Percentiles rank a stretch among this genome's conserved stretches.
phyloP scores from a whole-genome alignment of 371 early-diverging fungal genomes.

The Racocetra persica region DNA sequence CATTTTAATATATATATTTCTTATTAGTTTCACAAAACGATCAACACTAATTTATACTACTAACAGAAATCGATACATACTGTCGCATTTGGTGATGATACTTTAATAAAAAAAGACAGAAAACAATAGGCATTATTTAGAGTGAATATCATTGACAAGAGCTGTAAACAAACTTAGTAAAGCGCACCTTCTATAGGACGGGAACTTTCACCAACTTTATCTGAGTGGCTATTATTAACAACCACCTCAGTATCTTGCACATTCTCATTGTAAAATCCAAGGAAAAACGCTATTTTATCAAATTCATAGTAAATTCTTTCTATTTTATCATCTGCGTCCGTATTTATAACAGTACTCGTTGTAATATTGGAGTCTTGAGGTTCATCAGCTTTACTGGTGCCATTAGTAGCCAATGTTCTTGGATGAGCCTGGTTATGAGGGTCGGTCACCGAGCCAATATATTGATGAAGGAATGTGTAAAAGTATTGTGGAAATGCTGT shows the following conservation, averaged over 20 bases:
- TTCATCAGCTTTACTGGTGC: conserved; percentile 39
- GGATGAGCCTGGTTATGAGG: conserved; percentile 53
- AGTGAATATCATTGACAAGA: background rate
- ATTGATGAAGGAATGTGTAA: conserved; percentile 79
- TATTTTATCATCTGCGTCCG: conserved; percentile 81
- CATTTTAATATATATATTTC: background rate
- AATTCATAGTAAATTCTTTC: conserved; percentile 80
- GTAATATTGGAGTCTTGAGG: conserved; percentile 36
- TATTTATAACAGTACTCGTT: conserved; percentile 47
- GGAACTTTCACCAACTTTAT: conserved; percentile 41
- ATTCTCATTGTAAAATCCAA: conserved; percentile 49
- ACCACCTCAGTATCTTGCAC: background rate
- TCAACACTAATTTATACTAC: too few species aligned
- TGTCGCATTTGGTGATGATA: background rate
- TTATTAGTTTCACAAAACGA: background rate
- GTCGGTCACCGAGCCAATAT: conserved; percentile 74
- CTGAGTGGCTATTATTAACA: conserved; percentile 16
- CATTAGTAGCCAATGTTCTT: conserved; percentile 26
- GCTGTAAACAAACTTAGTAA: background rate
- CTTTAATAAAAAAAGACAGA: background rate
- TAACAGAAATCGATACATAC: background rate
- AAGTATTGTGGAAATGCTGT: conserved; percentile 82
- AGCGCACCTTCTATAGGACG: conserved; percentile 4
- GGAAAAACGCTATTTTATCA: conserved; percentile 69
- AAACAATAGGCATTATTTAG: background rate